Evolutionary conservation across 2,329 filamentous ascomycete species (phyloP).

Genomic region (Pseudogymnoascus sp.): DNA sequence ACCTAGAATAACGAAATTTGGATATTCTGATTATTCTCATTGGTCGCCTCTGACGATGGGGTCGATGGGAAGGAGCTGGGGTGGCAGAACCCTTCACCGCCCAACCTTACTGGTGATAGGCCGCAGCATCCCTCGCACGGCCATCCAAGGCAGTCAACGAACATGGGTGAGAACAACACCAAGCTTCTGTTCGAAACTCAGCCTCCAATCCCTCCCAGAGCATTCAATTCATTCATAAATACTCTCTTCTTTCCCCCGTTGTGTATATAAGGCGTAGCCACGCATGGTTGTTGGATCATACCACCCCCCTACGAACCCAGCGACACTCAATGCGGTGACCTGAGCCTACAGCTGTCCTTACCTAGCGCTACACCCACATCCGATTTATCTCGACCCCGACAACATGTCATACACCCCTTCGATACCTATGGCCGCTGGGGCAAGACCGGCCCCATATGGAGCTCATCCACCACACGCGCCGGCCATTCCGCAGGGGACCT

Average conservation of each 20-base stretch:
- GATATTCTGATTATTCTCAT: conserved; percentile 7
- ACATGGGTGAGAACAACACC: conserved; percentile 1
- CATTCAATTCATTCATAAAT: conserved; percentile 1
- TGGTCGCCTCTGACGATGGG: background rate
- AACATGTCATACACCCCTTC: conserved; percentile 8
- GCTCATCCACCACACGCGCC: conserved; percentile 37
- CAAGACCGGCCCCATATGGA: conserved; percentile 41
- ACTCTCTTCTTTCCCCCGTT: background rate
- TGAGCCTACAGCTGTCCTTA: conserved; percentile 7
- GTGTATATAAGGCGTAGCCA: conserved; percentile 3
- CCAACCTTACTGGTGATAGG: conserved; percentile 4
- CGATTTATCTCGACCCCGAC: background rate
- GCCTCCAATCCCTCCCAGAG: conserved; percentile 1
- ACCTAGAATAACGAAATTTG: background rate
- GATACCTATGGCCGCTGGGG: conserved; percentile 25
- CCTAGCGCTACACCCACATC: background rate
- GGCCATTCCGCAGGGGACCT: conserved; percentile 70
- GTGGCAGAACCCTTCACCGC: conserved; percentile 9
- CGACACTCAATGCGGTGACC: conserved; percentile 8
- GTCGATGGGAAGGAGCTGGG: background rate
- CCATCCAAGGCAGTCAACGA: conserved; percentile 8
- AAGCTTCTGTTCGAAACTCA: conserved; percentile 1
- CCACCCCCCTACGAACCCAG: background rate
- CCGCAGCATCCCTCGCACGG: conserved; percentile 5
- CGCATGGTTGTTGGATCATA: conserved; percentile 2